A percentile compares a stretch with the other conserved stretches of the same genome.
Conservation (phyloP, 2,329 filamentous ascomycete species). For the Fusarium heterosporum region DNA sequence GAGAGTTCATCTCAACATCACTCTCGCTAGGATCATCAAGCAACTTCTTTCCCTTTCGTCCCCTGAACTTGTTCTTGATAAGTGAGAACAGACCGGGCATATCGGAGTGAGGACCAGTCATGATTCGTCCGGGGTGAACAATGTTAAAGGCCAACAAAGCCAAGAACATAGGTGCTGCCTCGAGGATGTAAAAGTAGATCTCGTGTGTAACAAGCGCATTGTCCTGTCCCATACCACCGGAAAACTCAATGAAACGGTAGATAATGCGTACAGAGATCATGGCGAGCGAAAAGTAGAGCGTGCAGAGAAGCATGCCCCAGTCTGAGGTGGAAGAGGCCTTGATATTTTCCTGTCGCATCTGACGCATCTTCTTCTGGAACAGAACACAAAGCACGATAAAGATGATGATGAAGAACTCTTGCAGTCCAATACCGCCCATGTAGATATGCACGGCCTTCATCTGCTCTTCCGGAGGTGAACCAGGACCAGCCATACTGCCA, state of each 20-base stretch:
- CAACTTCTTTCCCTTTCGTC: slow-evolving; percentile 19
- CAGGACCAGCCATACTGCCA: slow-evolving; percentile 46
- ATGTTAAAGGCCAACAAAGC: slow-evolving; percentile 58
- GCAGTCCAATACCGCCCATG: slow-evolving; percentile 65
- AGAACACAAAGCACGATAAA: slow-evolving; percentile 54
- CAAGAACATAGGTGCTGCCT: slow-evolving; percentile 57
- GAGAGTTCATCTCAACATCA: slow-evolving; percentile 24
- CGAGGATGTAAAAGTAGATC: slow-evolving; percentile 61
- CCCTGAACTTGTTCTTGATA: slow-evolving; percentile 14
- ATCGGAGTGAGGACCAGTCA: slow-evolving; percentile 29
- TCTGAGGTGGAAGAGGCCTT: neutral
- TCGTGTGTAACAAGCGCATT: slow-evolving; percentile 51
- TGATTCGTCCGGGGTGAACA: slow-evolving; percentile 53
- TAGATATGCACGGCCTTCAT: slow-evolving; percentile 57
- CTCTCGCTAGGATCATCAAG: slow-evolving; percentile 32
- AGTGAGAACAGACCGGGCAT: slow-evolving; percentile 36
- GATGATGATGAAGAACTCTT: slow-evolving; percentile 62
- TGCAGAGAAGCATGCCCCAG: slow-evolving; percentile 38
- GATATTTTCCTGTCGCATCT: neutral
- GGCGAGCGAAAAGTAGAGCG: slow-evolving; percentile 52
- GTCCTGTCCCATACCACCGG: slow-evolving; percentile 51
- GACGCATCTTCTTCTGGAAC: slow-evolving; percentile 33
- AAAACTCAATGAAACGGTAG: slow-evolving; percentile 66
- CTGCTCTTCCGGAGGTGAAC: slow-evolving; percentile 43
- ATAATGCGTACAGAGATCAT: slow-evolving; percentile 62